Conservation (phyloP, 2,329 filamentous ascomycete species). For the Coleophoma cylindrospora region DNA sequence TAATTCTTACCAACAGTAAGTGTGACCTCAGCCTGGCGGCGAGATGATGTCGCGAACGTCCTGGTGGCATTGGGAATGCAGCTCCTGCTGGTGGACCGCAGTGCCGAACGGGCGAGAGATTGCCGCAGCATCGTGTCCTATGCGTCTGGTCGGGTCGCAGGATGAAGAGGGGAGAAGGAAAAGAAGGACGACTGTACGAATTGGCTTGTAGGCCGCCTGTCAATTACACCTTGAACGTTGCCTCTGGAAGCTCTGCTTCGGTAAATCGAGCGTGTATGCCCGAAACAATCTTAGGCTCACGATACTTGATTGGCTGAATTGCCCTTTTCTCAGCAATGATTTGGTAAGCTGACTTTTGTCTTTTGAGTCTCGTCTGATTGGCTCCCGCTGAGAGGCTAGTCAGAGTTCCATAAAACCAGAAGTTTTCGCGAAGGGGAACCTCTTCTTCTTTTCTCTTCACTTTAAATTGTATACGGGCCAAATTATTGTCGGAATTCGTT, state of each 20-base stretch:
- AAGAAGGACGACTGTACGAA: conserved; percentile 17
- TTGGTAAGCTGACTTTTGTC: conserved; percentile 14
- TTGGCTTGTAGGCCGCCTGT: conserved; percentile 9
- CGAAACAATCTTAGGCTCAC: too few relatives aligned
- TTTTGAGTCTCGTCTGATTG: neutral
- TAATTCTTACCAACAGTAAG: conserved; percentile 78
- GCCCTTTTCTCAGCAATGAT: neutral
- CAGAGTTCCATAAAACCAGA: conserved; percentile 12
- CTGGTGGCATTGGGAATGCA: conserved; percentile 52
- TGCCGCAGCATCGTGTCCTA: conserved; percentile 64
- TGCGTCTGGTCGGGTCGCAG: conserved; percentile 36
- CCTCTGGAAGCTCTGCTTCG: conserved; percentile 1
- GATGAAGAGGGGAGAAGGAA: conserved; percentile 31
- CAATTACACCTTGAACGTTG: conserved; percentile 5
- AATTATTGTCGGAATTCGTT: conserved; percentile 68
- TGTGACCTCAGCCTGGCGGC: conserved; percentile 86
- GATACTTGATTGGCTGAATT: too few relatives aligned
- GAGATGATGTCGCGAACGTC: conserved; percentile 75
- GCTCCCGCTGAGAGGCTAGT: conserved; percentile 10
- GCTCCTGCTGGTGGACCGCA: conserved; percentile 56
- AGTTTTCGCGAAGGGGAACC: conserved; percentile 16
- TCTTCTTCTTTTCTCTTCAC: conserved; percentile 35
- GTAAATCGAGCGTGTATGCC: too few relatives aligned
- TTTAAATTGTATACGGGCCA: conserved; percentile 58
- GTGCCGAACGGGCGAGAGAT: conserved; percentile 62